Conservation (phyloP, 441 rosid genomes). For the Syzygium syzygioides region DNA sequence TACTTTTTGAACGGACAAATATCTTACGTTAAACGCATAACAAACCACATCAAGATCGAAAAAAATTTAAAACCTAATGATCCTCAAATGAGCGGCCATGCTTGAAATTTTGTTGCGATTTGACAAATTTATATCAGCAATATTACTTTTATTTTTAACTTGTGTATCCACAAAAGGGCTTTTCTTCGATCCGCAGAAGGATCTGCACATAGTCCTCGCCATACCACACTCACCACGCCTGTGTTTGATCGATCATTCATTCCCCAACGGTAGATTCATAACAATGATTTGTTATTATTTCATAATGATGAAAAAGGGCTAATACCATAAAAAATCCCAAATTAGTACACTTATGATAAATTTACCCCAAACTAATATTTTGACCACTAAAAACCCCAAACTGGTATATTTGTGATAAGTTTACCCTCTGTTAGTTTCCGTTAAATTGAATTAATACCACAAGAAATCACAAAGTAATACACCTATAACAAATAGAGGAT, state of each 20-base stretch:
- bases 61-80: background rate
- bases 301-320: too few species aligned
- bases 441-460: too few species aligned
- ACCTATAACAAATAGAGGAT: fast-evolving
- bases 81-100: background rate
- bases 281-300: background rate
- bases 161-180: background rate
- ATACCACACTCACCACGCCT: background rate
- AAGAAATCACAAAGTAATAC: too few species aligned
- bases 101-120: background rate
- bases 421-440: too few species aligned
- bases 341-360: too few species aligned
- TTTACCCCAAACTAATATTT: too few species aligned
- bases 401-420: too few species aligned
- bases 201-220: background rate
- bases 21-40: background rate
- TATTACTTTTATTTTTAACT: background rate
- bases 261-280: background rate
- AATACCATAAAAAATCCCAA: too few species aligned
- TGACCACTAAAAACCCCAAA: too few species aligned
- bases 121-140: background rate
- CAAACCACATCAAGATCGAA: background rate
- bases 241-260: background rate
- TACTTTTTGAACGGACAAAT: background rate
- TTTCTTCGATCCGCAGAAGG: background rate